Evolutionary conservation across 1,139 yeast genomes (phyloP), one percentile per base, ranked within the genome.

Genomic region (Magnusiomyces tetraspermus): DNA sequence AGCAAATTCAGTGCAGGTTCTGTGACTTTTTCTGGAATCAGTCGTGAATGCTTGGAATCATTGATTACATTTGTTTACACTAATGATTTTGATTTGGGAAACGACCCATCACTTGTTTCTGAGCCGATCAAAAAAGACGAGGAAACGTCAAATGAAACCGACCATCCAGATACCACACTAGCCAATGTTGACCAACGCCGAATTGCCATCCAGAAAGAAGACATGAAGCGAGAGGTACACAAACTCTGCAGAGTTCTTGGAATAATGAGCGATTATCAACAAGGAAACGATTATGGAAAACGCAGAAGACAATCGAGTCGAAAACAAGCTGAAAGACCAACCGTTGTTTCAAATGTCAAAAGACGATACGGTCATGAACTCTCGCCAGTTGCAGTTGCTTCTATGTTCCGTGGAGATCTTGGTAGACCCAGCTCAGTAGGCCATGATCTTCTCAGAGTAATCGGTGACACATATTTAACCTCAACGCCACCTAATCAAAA

Each of bases 61-160:
- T 13, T 46, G 10, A 15, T 46, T 19, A 13, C 48, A 15, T 46
- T 31, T 33, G 24, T 46, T 19, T 46, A 46, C 30, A 46, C 48
- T 15, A 41, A 33, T 33, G 48, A 46, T 19, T 33, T 46, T 33
- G 31, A 31, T n/a, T 46, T 46, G 31, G 48, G 48, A 19, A 26
- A 37, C 2, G 46, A 43, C 15, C 36, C 37, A n/a, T 28, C 28
- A 5, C 37, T 19, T 3, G 28, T 26, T 28, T 23, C 46, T 28
- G 13, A n/a, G 15, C 17, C 19, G 17, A 28, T 11, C 6, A n/a
- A n/a, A 36, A 17, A n/a, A 10, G 40, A 36, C 17, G 19, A 36
- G 11, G 40, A 36, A 36, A 8, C 15, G 40, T 40, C 21, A 19
- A 26, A 40, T 21, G n/a, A 40, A 22, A n/a, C 26, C 21, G 43